phyloP scores from a whole-genome alignment of 2,329 filamentous ascomycete species.

The Aureobasidium uvarum region DNA sequence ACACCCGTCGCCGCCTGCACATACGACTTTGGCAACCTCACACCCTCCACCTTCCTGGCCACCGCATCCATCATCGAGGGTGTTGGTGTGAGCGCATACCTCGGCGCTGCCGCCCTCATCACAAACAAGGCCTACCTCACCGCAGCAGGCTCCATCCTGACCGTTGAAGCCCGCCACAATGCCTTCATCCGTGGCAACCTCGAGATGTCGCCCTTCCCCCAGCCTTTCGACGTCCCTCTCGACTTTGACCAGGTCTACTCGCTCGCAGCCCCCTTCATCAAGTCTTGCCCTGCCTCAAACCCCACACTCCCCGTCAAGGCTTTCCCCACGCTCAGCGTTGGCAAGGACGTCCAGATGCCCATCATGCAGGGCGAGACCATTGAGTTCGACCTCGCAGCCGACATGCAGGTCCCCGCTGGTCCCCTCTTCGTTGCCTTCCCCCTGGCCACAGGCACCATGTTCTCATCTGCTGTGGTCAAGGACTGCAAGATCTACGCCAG shows the following conservation, averaged over 20 bases:
- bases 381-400: constrained; percentile 30
- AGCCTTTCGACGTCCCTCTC: constrained; percentile 61
- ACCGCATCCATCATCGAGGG: constrained; percentile 57
- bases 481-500: constrained; percentile 19
- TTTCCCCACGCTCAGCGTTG: constrained; percentile 32
- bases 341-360: constrained; percentile 7
- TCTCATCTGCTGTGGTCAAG: constrained; percentile 28
- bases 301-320: constrained; percentile 57
- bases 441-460: constrained; percentile 31
- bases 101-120: constrained; percentile 61
- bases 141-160: constrained; percentile 61
- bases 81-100: constrained; percentile 60
- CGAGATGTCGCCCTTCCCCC: constrained; percentile 54
- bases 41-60: constrained; percentile 52
- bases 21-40: constrained; percentile 56
- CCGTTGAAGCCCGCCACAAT: constrained; percentile 63
- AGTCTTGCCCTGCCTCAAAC: constrained; percentile 56
- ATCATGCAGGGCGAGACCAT: constrained; percentile 30
- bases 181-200: constrained; percentile 55
- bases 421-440: constrained; percentile 34
- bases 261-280: constrained; percentile 63
- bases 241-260: constrained; percentile 61
- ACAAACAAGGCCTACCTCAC: constrained; percentile 59
- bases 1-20: constrained; percentile 56
- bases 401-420: constrained; percentile 30